phyloP scores from a whole-genome alignment of 1,139 yeast species.

The Diutina ranongensis region DNA sequence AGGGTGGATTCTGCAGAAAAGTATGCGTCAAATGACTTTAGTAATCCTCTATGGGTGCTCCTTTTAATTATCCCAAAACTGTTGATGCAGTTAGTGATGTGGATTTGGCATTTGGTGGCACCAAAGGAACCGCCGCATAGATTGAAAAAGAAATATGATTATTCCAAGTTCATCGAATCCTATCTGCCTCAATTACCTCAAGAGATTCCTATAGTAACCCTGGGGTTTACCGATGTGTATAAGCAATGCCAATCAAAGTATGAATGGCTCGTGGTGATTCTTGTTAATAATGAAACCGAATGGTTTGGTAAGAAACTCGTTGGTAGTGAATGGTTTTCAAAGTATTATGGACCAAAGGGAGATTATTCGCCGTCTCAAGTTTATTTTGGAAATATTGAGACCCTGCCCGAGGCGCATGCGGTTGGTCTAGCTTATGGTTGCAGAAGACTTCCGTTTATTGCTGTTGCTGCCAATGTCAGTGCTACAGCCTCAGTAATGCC shows the following conservation, averaged over 20 bases:
- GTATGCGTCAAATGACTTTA: background rate
- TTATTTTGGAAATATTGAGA: slow-evolving; percentile 25
- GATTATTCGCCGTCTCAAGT: slow-evolving; percentile 31
- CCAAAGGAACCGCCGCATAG: background rate
- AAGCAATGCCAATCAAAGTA: background rate
- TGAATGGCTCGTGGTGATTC: slow-evolving; percentile 20
- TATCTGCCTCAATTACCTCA: slow-evolving; percentile 2
- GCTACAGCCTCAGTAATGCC: slow-evolving; percentile 37
- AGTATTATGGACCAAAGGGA: slow-evolving; percentile 20
- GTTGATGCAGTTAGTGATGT: background rate
- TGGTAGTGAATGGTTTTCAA: slow-evolving; percentile 17
- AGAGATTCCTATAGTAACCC: background rate
- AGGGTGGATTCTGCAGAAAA: background rate
- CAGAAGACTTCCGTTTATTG: slow-evolving; percentile 31
- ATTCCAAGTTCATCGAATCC: background rate
- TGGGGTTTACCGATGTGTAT: background rate
- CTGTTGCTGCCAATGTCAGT: slow-evolving; percentile 39
- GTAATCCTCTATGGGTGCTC: background rate
- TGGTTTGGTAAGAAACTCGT: slow-evolving; percentile 21
- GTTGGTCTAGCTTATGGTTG: slow-evolving; percentile 34
- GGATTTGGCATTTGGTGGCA: slow-evolving; percentile 3
- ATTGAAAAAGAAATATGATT: background rate
- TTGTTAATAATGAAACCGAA: slow-evolving; percentile 23
- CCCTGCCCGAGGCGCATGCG: slow-evolving; percentile 39
- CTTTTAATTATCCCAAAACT: slow-evolving; percentile 2